These are phyloP conservation scores for Fusarium nisikadoi DNA, from an alignment of 2,329 filamentous ascomycete species.

Conservation along the genomic window DNA sequence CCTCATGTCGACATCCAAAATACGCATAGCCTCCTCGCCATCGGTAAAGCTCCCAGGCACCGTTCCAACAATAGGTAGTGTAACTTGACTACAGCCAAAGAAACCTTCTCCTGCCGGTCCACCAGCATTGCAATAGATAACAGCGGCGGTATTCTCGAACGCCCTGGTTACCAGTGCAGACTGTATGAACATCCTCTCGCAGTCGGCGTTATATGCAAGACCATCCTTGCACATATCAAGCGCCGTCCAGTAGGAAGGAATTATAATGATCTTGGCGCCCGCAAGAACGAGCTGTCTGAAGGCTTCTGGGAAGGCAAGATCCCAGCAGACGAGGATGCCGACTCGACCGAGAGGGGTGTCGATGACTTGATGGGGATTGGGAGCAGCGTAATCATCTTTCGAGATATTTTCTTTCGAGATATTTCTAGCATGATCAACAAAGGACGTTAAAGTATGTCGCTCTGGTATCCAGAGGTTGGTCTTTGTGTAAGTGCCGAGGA, in stretches of 20 bases:
- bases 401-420: conserved; percentile 62
- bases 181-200: conserved; percentile 74
- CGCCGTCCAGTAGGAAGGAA: conserved; percentile 76
- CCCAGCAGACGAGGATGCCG: conserved; percentile 80
- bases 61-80: conserved; percentile 72
- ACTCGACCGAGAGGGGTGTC: conserved; percentile 67
- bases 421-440: conserved; percentile 32
- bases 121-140: conserved; percentile 77
- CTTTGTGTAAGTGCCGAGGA: conserved; percentile 76
- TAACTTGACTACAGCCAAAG: conserved; percentile 68
- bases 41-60: conserved; percentile 64
- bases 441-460: conserved; percentile 62
- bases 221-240: conserved; percentile 61
- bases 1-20: conserved; percentile 73
- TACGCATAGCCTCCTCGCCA: conserved; percentile 68
- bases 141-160: conserved; percentile 78
- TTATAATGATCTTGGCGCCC: conserved; percentile 75
- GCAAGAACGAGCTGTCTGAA: conserved; percentile 75
- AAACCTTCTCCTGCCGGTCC: conserved; percentile 51
- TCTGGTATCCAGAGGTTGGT: conserved; percentile 81
- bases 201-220: conserved; percentile 65
- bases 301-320: conserved; percentile 81
- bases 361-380: conserved; percentile 60
- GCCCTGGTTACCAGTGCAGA: conserved; percentile 69
- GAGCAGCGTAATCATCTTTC: conserved; percentile 50